Base-by-base conservation (phyloP, 768 basidiomycete species). In the Tylopilus rubrobrunneus region DNA sequence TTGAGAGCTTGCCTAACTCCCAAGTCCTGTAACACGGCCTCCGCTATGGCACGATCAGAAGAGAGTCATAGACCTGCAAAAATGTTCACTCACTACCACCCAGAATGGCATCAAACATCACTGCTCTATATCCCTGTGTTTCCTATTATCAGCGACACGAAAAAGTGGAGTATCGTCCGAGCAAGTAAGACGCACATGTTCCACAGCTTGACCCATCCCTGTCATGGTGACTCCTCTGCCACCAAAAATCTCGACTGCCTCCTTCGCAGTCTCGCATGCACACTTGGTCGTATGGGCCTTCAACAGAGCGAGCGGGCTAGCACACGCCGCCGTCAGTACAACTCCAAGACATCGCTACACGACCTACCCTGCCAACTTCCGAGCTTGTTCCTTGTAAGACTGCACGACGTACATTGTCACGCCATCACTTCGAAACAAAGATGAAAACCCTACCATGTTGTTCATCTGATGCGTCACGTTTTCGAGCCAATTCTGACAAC, bases 171-270 rank as follows among this genome's bases (percentile, higher is more conserved):
- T 25, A 17, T 7, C 12, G 53, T 17, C 40, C 17, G 7, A 29
- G 36, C 29, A 25, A 25, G 48, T 5, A 25, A 25, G n/a, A 78
- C 79, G 56, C 56, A 84, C 82, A 63, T 89, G 86, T 69, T 92
- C 89, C 46, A 89, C 81, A 62, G 78, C 79, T 51, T 74, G 75
- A 37, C 90, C 90, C 87, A 92, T 90, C 17, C 91, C 90, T 2
- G 83, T 83, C 66, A 81, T 80, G 4, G 92, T 94, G 47, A 95
- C 82, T 25, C 89, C 92, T 50, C 92, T 83, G 17, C 92, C 92
- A 62, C 91, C 91, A 59, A 92, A 93, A 56, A 94, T 81, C 71
- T 89, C 86, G 4, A 92, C 88, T 17, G 92, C 90, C 51, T 83
- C 81, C 46, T 73, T 71, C 4, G 81, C 77, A 17, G 81, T 80